Evolutionary conservation across 768 basidiomycete species (phyloP).

Genomic region (Kondoa subrosea): DNA sequence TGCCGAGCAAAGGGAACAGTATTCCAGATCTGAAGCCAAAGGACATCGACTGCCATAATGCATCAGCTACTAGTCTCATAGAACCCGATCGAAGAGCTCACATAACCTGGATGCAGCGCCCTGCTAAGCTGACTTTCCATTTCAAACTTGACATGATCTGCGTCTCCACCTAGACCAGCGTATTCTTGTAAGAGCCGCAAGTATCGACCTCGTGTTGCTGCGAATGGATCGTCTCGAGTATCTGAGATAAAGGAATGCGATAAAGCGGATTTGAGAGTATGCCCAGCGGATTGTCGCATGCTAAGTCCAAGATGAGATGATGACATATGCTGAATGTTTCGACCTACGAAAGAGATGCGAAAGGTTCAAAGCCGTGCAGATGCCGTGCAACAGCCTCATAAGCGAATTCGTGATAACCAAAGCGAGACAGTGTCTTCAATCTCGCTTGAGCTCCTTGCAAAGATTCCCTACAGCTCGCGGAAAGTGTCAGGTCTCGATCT

Average conservation of each 20-base stretch:
- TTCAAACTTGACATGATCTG: conserved; percentile 56
- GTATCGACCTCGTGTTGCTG: conserved; percentile 4
- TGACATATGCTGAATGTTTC: neutral
- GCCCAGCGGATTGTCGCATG: conserved; percentile 67
- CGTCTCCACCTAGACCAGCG: conserved; percentile 69
- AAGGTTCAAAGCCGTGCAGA: conserved; percentile 50
- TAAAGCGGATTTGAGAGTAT: conserved; percentile 62
- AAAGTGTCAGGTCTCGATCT: conserved; percentile 63
- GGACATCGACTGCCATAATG: conserved; percentile 52
- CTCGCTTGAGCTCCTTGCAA: conserved; percentile 49
- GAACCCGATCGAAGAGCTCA: conserved; percentile 33
- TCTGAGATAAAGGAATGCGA: conserved; percentile 61
- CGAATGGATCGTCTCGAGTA: conserved; percentile 47
- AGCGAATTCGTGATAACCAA: conserved; percentile 51
- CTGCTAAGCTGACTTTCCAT: conserved; percentile 50
- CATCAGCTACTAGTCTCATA: neutral
- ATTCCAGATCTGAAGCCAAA: conserved; percentile 55
- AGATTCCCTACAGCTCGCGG: conserved; percentile 53
- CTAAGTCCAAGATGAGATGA: conserved; percentile 34
- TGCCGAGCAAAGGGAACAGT: conserved; percentile 40
- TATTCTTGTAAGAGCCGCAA: conserved; percentile 34
- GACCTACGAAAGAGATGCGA: conserved; percentile 61
- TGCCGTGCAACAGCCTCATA: conserved; percentile 71
- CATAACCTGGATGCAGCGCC: conserved; percentile 43
- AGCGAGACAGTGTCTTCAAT: conserved; percentile 34